Conservation (phyloP, 192 early-diverging fungal species). For the Dissophora globulifera region DNA sequence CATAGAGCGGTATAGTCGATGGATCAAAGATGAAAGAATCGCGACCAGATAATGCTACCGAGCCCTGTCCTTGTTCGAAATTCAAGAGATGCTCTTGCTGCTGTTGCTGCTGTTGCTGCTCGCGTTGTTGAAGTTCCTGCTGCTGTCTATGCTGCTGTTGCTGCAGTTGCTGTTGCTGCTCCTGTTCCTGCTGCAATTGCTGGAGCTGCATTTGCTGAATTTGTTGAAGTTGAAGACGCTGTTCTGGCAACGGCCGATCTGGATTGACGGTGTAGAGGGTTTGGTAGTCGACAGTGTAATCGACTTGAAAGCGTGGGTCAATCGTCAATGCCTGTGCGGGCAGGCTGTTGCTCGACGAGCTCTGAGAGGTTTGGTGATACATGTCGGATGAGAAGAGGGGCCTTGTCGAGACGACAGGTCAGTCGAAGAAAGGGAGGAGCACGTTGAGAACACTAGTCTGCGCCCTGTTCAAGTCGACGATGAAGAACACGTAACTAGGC, state of each 20-base stretch:
- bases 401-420: too few relatives aligned
- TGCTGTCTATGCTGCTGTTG: constrained; percentile 14
- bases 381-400: constrained; percentile 1
- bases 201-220: constrained; percentile 15
- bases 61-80: constrained; percentile 7
- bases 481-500: too few relatives aligned
- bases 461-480: background rate
- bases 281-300: constrained; percentile 32
- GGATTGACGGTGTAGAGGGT: constrained; percentile 18
- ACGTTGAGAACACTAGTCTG: too few relatives aligned
- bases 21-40: constrained; percentile 21
- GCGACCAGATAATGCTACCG: background rate
- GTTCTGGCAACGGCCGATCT: constrained; percentile 10
- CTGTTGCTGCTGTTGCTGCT: constrained; percentile 22
- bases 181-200: constrained; percentile 6
- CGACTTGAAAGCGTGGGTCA: constrained; percentile 18
- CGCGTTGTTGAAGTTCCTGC: constrained; percentile 7
- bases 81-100: constrained; percentile 4
- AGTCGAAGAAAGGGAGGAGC: too few relatives aligned
- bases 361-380: constrained; percentile 43
- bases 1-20: constrained; percentile 20
- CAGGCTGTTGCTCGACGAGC: constrained; percentile 32
- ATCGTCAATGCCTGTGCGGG: constrained; percentile 17
- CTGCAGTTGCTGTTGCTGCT: constrained; percentile 16
- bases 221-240: constrained; percentile 22